Evolutionary conservation across 768 basidiomycete species (phyloP), one percentile per base, ranked within the genome.

Genomic region (Mycena sanguinolenta): DNA sequence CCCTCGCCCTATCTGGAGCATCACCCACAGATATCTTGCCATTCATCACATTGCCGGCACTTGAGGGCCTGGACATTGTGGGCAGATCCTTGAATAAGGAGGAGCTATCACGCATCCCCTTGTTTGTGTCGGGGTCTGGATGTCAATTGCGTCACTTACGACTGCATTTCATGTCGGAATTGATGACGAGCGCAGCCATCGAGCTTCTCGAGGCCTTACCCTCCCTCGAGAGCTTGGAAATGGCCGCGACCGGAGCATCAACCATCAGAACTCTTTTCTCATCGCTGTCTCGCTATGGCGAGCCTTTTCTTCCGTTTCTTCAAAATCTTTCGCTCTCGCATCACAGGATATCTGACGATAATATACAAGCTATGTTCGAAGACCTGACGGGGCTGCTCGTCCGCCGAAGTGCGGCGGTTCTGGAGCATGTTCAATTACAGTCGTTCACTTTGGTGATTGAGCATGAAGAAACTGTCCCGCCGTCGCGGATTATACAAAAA

Each of bases 141-240:
- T 60, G 58, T 28, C 58, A 55, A 28, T 59, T 67, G 42, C 67
- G 67, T 19, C 54, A 54, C 19, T 27, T 68, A 12, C 59, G 46
- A 23, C 23, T 68, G 19, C 23, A 69, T 49, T 64, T 36, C 57
- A 53, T 69, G 46, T 50, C 68, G 16, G 9, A 39, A 2, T 4
- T 21, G 21, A 38, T 69, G 2, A 59, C 61, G 10, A 25, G 9
- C 17, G 30, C 54, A 1, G 57, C 57, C 27, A 23, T 69, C 57
- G 23, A 42, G n/a, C 68, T 69, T 28, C 61, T 69, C 62, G 36
- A 44, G 4, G 13, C 49, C 8, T 36, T 63, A 7, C 49, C 57
- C 7, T 39, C 50, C 13, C 60, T 68, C 30, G 67, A 62, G n/a
- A 21, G 14, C 44, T 12, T 62, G 14, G 54, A 63, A 5, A 42